Conservation (phyloP, 129 eudicot genomes). For the Calendula officinalis region DNA sequence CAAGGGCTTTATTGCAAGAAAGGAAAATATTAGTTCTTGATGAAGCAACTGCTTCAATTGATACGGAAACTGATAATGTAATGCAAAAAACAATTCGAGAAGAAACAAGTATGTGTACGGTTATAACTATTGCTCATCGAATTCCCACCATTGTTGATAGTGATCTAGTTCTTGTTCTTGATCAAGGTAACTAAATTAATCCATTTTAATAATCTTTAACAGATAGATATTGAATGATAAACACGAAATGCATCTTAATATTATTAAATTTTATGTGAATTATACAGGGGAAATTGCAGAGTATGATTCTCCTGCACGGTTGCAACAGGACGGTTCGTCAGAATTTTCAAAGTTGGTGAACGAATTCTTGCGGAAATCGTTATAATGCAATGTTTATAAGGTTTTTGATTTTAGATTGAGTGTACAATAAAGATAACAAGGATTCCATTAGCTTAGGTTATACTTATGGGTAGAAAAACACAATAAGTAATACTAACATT, state of each 20-base stretch:
- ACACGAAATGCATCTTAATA: too few relatives aligned
- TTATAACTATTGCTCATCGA: slow-evolving; percentile 73
- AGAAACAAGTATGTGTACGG: slow-evolving; percentile 67
- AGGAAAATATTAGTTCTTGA: slow-evolving; percentile 77
- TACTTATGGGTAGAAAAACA: slow-evolving; percentile 1
- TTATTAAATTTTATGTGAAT: background rate
- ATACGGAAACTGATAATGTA: slow-evolving; percentile 76
- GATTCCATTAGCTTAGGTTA: slow-evolving; percentile 3
- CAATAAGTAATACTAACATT: too few relatives aligned
- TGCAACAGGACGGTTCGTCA: slow-evolving; percentile 50
- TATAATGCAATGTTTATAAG: slow-evolving; percentile 5
- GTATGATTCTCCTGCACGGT: slow-evolving; percentile 66
- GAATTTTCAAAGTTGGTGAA: slow-evolving; percentile 75
- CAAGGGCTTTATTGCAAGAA: slow-evolving; percentile 74
- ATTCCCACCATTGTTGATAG: slow-evolving; percentile 89
- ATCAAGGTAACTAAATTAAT: slow-evolving; percentile 54
- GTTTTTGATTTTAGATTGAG: slow-evolving; percentile 12
- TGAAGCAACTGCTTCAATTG: slow-evolving; percentile 96
- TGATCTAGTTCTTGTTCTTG: slow-evolving; percentile 88
- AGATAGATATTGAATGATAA: background rate
- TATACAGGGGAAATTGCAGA: slow-evolving; percentile 58
- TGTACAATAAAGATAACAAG: slow-evolving; percentile 20
- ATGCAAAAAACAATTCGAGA: slow-evolving; percentile 78
- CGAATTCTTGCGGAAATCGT: slow-evolving; percentile 72
- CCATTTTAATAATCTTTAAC: background rate